phyloP scores from a whole-genome alignment of 2,329 filamentous ascomycete genomes.

The Aspergillus pseudoviridinutans region DNA sequence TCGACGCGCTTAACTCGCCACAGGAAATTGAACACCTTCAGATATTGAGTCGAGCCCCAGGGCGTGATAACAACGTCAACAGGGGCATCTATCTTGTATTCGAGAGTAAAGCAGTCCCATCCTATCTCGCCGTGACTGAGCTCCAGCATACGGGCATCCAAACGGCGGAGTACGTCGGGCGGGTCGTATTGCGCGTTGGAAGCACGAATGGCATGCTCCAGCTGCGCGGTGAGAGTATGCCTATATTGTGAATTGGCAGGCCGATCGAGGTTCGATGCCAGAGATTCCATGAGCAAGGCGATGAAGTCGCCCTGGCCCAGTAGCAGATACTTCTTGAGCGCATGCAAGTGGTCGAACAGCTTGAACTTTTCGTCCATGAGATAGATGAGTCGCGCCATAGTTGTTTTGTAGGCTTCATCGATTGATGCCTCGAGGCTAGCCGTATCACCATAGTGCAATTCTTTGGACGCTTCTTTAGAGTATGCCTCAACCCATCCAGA shows the following conservation, averaged over 20 bases:
- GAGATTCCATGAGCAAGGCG: conserved; percentile 90
- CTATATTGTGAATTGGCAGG: conserved; percentile 96
- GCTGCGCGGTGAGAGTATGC: conserved; percentile 93
- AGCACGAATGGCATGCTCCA: conserved; percentile 94
- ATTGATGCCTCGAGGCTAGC: conserved; percentile 88
- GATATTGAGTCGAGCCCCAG: conserved; percentile 91
- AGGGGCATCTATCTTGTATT: conserved; percentile 96
- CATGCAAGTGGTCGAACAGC: conserved; percentile 84
- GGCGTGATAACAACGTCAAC: conserved; percentile 96
- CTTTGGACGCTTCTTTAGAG: conserved; percentile 86
- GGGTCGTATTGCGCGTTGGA: conserved; percentile 96
- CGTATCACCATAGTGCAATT: conserved; percentile 88
- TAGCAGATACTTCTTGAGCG: conserved; percentile 90
- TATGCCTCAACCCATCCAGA: conserved; percentile 94
- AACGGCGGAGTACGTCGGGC: conserved; percentile 79
- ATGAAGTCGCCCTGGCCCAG: conserved; percentile 97
- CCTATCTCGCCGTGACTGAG: conserved; percentile 94
- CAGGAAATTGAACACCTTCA: conserved; percentile 98
- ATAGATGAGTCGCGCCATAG: conserved; percentile 89
- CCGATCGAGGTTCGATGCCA: conserved; percentile 86
- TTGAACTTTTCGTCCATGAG: conserved; percentile 96
- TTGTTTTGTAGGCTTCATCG: conserved; percentile 95
- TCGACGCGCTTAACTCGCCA: conserved; percentile 98
- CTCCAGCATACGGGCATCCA: conserved; percentile 98
- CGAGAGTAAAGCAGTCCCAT: conserved; percentile 98